Evolutionary conservation across 352 stramenopile species (phyloP).

Genomic region (Phytophthora hibernalis): DNA sequence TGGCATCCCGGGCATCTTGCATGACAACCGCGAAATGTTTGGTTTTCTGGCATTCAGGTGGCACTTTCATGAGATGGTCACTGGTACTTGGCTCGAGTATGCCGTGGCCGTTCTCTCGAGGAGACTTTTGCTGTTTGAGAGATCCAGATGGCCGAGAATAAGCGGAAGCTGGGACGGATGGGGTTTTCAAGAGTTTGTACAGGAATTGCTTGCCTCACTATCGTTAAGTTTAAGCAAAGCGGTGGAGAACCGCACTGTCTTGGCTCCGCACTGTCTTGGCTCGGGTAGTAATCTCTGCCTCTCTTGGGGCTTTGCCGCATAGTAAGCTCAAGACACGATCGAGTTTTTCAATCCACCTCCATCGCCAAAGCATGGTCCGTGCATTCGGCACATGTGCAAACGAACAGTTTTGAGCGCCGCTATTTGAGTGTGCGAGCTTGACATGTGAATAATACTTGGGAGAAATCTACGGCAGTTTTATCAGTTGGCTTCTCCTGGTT

Average conservation of each 20-base stretch:
- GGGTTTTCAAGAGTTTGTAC: constrained; percentile 29
- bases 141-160: constrained; percentile 26
- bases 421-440: not conserved
- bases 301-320: constrained; percentile 31
- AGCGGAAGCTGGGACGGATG: constrained; percentile 39
- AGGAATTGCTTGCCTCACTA: constrained; percentile 19
- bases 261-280: constrained; percentile 33
- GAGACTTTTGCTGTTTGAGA: constrained; percentile 34
- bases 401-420: not conserved
- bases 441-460: too few species aligned
- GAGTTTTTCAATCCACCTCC: constrained; percentile 24
- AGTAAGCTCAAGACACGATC: constrained; percentile 20
- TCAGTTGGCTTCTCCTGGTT: not conserved
- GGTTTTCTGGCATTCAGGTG: constrained; percentile 42
- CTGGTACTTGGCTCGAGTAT: constrained; percentile 28
- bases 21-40: constrained; percentile 31
- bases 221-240: constrained; percentile 10
- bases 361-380: not conserved
- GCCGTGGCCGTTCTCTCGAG: constrained; percentile 27
- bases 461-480: too few species aligned
- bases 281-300: constrained; percentile 29
- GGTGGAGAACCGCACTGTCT: constrained; percentile 23
- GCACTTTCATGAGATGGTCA: constrained; percentile 44
- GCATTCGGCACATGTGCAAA: not conserved
- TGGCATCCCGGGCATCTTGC: constrained; percentile 1